Conservation (phyloP, 2,329 filamentous ascomycete species). For the Fusarium nelsonii region DNA sequence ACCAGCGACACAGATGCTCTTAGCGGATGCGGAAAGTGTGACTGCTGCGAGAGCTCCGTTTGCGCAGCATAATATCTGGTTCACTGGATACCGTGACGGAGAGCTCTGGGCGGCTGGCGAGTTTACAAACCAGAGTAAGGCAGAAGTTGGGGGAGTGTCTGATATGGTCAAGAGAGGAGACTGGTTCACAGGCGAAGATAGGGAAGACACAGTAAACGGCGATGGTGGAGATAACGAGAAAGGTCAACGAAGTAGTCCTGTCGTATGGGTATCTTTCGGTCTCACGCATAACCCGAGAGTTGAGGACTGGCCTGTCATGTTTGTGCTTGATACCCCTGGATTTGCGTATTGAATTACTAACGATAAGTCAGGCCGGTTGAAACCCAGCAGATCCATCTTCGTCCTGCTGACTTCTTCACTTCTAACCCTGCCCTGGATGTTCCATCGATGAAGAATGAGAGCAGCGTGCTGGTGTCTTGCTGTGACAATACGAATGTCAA, state of each 20-base stretch:
- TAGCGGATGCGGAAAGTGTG: constrained; percentile 60
- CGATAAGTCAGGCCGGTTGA: constrained; percentile 18
- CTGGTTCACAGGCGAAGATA: constrained; percentile 56
- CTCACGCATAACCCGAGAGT: constrained; percentile 62
- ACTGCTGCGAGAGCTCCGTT: constrained; percentile 59
- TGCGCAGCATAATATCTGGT: constrained; percentile 62
- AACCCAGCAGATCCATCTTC: constrained; percentile 29
- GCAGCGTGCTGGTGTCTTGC: constrained; percentile 58
- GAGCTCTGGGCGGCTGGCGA: constrained; percentile 65
- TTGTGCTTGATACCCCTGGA: constrained; percentile 45
- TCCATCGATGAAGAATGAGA: constrained; percentile 54
- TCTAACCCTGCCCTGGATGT: constrained; percentile 62
- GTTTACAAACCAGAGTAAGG: constrained; percentile 63
- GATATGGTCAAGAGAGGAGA: constrained; percentile 62
- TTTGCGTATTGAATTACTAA: neutral
- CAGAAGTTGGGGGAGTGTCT: constrained; percentile 60
- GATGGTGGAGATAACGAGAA: constrained; percentile 34
- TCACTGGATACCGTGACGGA: constrained; percentile 62
- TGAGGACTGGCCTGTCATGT: constrained; percentile 66
- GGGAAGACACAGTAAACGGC: neutral
- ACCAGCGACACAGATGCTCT: constrained; percentile 59
- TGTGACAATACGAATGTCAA: constrained; percentile 34
- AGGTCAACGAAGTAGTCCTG: constrained; percentile 48
- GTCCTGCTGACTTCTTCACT: constrained; percentile 61
- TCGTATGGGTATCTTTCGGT: constrained; percentile 63